Conservation (phyloP, 1,139 yeast species). For the Pichia sp. region DNA sequence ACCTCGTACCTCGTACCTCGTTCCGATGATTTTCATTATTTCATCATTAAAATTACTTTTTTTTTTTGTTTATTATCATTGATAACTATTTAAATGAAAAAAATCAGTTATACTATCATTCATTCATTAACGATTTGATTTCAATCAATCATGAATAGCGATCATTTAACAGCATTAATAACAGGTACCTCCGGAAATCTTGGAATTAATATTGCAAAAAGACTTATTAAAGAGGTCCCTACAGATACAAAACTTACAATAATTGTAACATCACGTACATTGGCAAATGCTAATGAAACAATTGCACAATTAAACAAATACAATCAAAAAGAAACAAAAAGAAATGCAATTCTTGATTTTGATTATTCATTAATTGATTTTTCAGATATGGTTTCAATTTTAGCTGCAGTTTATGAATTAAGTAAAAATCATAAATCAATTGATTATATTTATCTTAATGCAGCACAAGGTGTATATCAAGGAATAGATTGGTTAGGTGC, state of each 20-base stretch:
- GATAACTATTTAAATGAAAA: neutral
- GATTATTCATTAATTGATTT: conserved; percentile 86
- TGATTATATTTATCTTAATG: conserved; percentile 77
- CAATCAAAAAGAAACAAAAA: conserved; percentile 33
- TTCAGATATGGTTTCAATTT: conserved; percentile 80
- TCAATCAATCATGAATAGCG: neutral
- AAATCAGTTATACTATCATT: neutral
- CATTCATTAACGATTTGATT: neutral
- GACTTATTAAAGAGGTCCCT: conserved; percentile 59
- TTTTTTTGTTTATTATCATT: too few species aligned
- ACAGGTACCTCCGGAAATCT: conserved; percentile 74
- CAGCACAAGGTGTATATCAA: conserved; percentile 80
- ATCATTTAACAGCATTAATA: conserved; percentile 42
- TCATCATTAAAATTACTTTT: too few species aligned
- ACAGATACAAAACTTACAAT: conserved; percentile 55
- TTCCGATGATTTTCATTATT: too few species aligned
- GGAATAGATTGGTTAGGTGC: conserved; percentile 88
- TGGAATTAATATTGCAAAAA: conserved; percentile 77
- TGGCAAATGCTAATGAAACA: conserved; percentile 77
- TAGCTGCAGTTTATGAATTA: conserved; percentile 68
- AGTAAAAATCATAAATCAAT: conserved; percentile 54
- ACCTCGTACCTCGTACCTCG: too few species aligned
- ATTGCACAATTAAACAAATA: conserved; percentile 53
- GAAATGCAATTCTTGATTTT: conserved; percentile 59
- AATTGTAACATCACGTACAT: conserved; percentile 81